A percentile compares a stretch with the other conserved stretches of the same genome.
phyloP scores from a whole-genome alignment of 2,329 filamentous ascomycete species.

The Aquanectria penicillioides region DNA sequence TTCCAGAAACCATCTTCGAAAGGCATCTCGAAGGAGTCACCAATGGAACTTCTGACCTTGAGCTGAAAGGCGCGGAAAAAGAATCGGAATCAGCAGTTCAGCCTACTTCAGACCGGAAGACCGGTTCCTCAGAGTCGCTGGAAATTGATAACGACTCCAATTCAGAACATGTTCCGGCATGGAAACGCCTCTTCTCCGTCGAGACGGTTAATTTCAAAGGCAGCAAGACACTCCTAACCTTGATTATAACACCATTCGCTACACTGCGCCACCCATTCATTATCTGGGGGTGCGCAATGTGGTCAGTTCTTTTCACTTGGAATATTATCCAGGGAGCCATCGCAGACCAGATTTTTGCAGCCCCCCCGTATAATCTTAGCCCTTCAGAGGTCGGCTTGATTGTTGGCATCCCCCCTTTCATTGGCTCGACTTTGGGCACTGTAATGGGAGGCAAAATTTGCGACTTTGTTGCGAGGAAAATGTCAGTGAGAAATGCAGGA shows the following conservation, averaged over 20 bases:
- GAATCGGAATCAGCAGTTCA: too few species aligned
- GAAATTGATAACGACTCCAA: too few species aligned
- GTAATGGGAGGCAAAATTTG: background rate
- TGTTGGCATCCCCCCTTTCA: background rate
- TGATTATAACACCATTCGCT: background rate
- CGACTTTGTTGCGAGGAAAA: background rate
- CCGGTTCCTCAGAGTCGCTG: too few species aligned
- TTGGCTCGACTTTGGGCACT: conserved; percentile 1
- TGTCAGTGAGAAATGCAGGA: background rate
- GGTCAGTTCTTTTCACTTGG: conserved; percentile 9
- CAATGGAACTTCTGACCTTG: too few species aligned
- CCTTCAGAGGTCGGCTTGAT: background rate
- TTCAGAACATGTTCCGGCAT: too few species aligned
- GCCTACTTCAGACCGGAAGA: too few species aligned
- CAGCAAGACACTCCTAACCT: too few species aligned
- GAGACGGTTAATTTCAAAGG: too few species aligned
- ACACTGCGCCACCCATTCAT: background rate
- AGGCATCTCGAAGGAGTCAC: background rate
- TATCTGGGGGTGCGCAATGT: conserved; percentile 7
- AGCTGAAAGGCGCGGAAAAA: too few species aligned
- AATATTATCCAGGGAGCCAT: conserved; percentile 9
- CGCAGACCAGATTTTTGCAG: conserved; percentile 6
- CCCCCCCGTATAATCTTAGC: conserved; percentile 5
- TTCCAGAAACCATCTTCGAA: conserved; percentile 1
- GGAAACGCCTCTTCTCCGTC: too few species aligned